Base-by-base conservation (phyloP, 176 grass and related monocot genomes). In the Phyllostachys edulis region DNA sequence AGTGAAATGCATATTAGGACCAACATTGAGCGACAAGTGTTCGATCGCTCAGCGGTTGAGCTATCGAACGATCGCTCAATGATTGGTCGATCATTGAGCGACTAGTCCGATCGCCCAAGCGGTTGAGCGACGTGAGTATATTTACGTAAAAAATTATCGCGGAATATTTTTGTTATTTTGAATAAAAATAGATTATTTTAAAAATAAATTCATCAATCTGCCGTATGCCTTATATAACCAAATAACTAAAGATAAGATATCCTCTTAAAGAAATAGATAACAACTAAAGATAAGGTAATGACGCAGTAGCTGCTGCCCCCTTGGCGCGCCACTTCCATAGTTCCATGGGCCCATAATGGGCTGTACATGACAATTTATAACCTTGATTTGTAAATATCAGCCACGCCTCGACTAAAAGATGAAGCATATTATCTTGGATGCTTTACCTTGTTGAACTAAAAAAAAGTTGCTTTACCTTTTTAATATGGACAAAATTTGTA, bases 311-410 rank as follows among this genome's bases (percentile, higher is more conserved):
- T 65, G 32, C 29, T 64, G 24, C 20, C 29, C 45, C 5, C 5
- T 65, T 65, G 44, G 5, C 37, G 60, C 17, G 47, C 42, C 47
- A 79, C 55, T 42, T 66, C 61, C 61, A 50, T 79, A 9, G 29
- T 42, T 66, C 61, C 61, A 50, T 79, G 16, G 29, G 42, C 29
- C 47, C 27, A 79, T 64, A 79, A 79, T 79, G 5, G 24, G 1
- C 15, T 78, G 44, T 24, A 7, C 24, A 47, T 21, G 56, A 45
- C 40, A 78, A 60, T 32, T 63, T 67, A 78, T 29, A 74, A 71
- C 55, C 77, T 78, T 64, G 56, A 70, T 74, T 47, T 44, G 32
- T 76, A 80, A 75, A 75, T 79, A 63, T 50, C 21, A n/a, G 69
- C n/a, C n/a, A 76, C 14, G 24, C 44, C 23, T 63, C 26, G 14